Conservation (phyloP, 352 stramenopile genomes). For the Pythium brassicae region DNA sequence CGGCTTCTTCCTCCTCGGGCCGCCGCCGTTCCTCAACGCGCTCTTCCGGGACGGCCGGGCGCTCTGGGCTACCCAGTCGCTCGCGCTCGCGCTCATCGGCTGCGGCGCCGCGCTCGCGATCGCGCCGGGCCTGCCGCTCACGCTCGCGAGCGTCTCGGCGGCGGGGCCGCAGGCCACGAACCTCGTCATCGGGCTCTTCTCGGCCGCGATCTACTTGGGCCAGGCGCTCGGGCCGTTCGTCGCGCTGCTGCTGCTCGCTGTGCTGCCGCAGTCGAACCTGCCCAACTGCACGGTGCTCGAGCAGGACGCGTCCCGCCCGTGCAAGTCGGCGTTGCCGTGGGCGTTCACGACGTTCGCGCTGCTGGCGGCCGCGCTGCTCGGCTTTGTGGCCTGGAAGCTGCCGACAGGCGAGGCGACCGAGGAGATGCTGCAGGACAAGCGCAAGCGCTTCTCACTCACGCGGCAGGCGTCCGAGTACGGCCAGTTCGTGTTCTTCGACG, state of each 20-base stretch:
- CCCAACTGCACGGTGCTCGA: slow-evolving; percentile 35
- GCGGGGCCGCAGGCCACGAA: slow-evolving; percentile 39
- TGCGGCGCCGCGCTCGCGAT: slow-evolving; percentile 55
- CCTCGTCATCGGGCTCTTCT: slow-evolving; percentile 66
- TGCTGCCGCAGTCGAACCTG: slow-evolving; percentile 34
- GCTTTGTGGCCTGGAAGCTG: slow-evolving; percentile 27
- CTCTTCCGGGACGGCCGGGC: slow-evolving; percentile 30
- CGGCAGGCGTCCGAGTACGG: slow-evolving; percentile 68
- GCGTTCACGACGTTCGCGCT: slow-evolving; percentile 53
- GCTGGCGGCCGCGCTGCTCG: slow-evolving; percentile 26
- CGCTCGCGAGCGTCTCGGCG: slow-evolving; percentile 45
- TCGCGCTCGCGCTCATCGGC: slow-evolving; percentile 50
- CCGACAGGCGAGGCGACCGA: slow-evolving; percentile 27
- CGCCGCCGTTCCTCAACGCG: slow-evolving; percentile 42
- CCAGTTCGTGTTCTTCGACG: slow-evolving; percentile 73
- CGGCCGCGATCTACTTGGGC: slow-evolving; percentile 59
- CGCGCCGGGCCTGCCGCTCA: slow-evolving; percentile 50
- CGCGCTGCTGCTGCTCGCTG: slow-evolving; percentile 39
- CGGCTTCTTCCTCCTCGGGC: slow-evolving; percentile 58
- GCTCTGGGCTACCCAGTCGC: slow-evolving; percentile 49
- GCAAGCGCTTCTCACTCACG: slow-evolving; percentile 37
- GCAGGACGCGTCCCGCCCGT: slow-evolving; percentile 18
- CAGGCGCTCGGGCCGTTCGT: slow-evolving; percentile 60
- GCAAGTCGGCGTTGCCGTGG: slow-evolving; percentile 56
- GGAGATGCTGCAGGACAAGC: slow-evolving; percentile 29